Evolutionary conservation across 495 filamentous ascomycete species (phyloP), one percentile per base, ranked within the genome.

Genomic region (Penicillium nucicola): DNA sequence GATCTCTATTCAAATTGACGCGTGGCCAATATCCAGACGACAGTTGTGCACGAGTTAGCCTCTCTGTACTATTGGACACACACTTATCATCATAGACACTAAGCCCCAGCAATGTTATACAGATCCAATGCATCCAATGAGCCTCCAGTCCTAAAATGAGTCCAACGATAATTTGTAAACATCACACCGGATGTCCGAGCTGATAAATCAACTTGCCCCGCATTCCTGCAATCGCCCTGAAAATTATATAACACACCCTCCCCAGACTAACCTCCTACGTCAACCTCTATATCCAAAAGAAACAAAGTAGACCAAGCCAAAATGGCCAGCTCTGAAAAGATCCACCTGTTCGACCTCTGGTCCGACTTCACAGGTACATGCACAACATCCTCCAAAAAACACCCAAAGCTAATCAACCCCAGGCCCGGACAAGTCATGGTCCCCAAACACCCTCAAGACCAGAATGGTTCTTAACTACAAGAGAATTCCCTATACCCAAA

Each of bases 391-490:
- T 22, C 7, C 31, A 22, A 45, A 48, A 18, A 33, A 32, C 31
- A n/a, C 14, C 33, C 25, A 36, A 34, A 3, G 5, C 36, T 57
- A 56, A 55, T n/a, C n/a, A 30, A 20, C 6, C 15, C 14, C 37
- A 75, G 70, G 62, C 4, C 4, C 62, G 14, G 36, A 42, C 1
- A 69, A 70, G 45, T 67, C 69, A 57, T 73, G 71, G 71, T 73
- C 71, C 19, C 61, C 64, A 1, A 73, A 72, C 45, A 73, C 71
- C 14, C 52, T 69, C 23, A 69, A 67, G 48, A 67, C 65, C 12
- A 64, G 71, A n/a, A 42, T 64, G 14, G 60, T 65, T 10, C 56
- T 73, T 10, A 75, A 75, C 57, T 72, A 65, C 62, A 75, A 75
- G 42, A 52, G 57, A 1, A 68, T 72, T 43, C 68, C 64, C 10